Conservation (phyloP, 257 asterid genomes). For the Scutellaria minor region DNA sequence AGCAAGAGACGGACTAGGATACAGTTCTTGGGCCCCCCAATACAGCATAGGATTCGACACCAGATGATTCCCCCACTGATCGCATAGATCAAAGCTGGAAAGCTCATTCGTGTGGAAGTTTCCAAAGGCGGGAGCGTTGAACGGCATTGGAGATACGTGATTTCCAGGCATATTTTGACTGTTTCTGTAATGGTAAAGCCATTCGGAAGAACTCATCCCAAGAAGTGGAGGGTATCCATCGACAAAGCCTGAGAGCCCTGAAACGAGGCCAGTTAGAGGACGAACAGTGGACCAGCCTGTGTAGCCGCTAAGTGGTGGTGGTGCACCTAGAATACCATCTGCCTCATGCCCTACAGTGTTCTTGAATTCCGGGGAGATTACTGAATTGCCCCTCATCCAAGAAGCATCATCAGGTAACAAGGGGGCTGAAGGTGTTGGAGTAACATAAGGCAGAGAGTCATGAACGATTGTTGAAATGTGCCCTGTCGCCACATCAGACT, state of each 20-base stretch:
- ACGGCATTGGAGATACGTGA: constrained; percentile 47
- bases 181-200: constrained; percentile 91
- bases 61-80: constrained; percentile 78
- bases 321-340: constrained; percentile 76
- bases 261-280: constrained; percentile 41
- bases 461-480: constrained; percentile 43
- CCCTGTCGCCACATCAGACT: constrained; percentile 29
- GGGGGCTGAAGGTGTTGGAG: constrained; percentile 93
- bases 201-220: constrained; percentile 92
- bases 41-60: constrained; percentile 55
- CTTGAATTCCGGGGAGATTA: constrained; percentile 37
- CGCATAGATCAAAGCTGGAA: constrained; percentile 56
- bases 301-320: constrained; percentile 58
- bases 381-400: constrained; percentile 55
- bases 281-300: constrained; percentile 38
- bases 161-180: constrained; percentile 52
- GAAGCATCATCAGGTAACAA: constrained; percentile 64
- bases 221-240: constrained; percentile 61
- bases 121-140: constrained; percentile 48
- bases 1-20: constrained; percentile 47
- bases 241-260: constrained; percentile 52
- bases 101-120: constrained; percentile 45
- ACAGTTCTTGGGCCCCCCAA: constrained; percentile 50
- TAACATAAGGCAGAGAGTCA: constrained; percentile 45
- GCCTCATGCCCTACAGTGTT: constrained; percentile 45